Evolutionary conservation across 169 alveolate species (phyloP), one percentile per base, ranked within the genome.

Genomic region (Plasmodium falciparum): DNA sequence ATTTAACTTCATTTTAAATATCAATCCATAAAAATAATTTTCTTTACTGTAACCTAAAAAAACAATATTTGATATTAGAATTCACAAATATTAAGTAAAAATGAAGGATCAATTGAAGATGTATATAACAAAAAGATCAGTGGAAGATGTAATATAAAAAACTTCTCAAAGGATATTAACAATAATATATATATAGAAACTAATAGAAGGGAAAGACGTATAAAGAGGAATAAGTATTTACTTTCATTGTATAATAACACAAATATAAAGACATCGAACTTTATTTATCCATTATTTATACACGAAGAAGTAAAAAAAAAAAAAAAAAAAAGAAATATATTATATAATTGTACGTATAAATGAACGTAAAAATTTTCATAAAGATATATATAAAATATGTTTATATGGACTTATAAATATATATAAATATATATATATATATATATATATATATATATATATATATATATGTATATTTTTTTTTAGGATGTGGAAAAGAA

Each of bases 211-310:
- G 91, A 47, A 54, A 67, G 91, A 49, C 17, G 91, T 49, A 83
- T 83, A 83, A 83, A 83, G 52, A 83, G 74, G 50, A 83, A 83
- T 69, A 83, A 69, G 24, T 67, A 83, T 26, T 69, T 83, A 62
- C 80, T 72, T 2, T 69, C 91, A 20, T 56, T 83, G 20, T 83
- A 83, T 63, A 83, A 90, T 63, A 93, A 93, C 63, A 89, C 73
- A 66, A 75, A 88, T 58, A 93, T 93, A 66, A 86, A 88, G 75
- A 89, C 93, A 5, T 89, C 95, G 0, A 93, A 92, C 56, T 89
- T 93, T 69, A 85, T 93, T 73, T 90, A 93, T 15, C 95, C 95
- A 22, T 69, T 93, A 43, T 93, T 93, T 69, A 89, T 93, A 58
- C 95, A 93, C 58, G 95, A 89, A 50, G 92, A 86, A 88, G 95